Evolutionary conservation across 495 filamentous ascomycete genomes (phyloP), one percentile per base, ranked within the genome.

Genomic region (Neurospora sp.): DNA sequence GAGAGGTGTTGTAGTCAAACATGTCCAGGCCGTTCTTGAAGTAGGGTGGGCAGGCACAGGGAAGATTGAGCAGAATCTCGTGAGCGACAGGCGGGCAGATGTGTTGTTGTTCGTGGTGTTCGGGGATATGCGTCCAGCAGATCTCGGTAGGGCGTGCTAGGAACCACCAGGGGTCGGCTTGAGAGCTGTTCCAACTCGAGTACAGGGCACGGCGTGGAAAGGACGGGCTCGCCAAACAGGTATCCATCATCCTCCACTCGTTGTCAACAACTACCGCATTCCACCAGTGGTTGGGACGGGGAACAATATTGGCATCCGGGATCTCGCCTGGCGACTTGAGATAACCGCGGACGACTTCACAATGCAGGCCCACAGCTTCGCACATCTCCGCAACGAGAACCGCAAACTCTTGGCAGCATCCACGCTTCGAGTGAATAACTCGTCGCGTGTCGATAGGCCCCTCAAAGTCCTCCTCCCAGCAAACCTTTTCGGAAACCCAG

Each of bases 221-320:
- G 0, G 95, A 96, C 40, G 96, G 94, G 72, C 89, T 93, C 35
- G 96, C 93, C 40, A 99, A 86, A 22, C 94, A 94, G 77, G 93
- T 96, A 80, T 99, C 96, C 87, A 99, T 95, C 73, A 98, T 90
- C 68, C 96, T 91, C 96, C 96, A 99, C 81, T 97, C 93, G 17
- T 92, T 90, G 77, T 99, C 96, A 12, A 97, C 90, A 44, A 97
- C 82, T 3, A 99, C 94, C 2, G 93, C 90, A 77, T 99, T 99
- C 96, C 96, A 99, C 92, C 93, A 98, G 84, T 99, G 96, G 75
- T 99, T 99, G 8, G 95, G 88, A 42, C 91, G 89, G 40, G 89
- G 90, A 71, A 92, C 88, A 16, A 90, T 87, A 68, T 90, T 91
- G 35, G 92, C 81, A 41, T 98, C 94, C 17, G 93, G 85, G 3